Base-by-base conservation (phyloP, 495 filamentous ascomycete species). In the Trichoderma erinaceum region DNA sequence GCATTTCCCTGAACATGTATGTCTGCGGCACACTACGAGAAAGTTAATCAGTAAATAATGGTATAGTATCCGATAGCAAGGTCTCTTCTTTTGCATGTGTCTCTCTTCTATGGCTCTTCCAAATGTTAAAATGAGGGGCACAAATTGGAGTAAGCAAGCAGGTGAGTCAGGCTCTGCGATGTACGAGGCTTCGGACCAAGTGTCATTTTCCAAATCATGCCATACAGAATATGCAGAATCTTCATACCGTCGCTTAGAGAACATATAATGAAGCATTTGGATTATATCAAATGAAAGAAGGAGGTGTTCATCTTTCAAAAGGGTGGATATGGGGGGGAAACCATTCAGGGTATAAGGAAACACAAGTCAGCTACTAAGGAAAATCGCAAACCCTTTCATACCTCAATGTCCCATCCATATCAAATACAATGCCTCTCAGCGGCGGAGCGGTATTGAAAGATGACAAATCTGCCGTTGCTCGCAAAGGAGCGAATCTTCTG, bases 331-430 rank as follows among this genome's bases (percentile, higher is more conserved):
- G 35, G 35, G 35, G 35, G 35, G 35, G 5, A 38, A 35, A 35
- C 2, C 35, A 38, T 38, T 38, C 35, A 4, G 6, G 16, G 10
- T 18, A n/a, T 7, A 52, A 21, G 41, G 25, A 25, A 61, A 13
- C 4, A 12, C 16, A 61, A 13, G 25, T 11, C 44, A 15, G 27
- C 15, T 10, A 15, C 27, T 7, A 13, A 12, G 15, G 29, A 15
- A 61, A 18, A 32, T 32, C n/a, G 56, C 11, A 32, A 32, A 25
- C 5, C 25, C 0, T 29, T 32, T 61, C 56, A 82, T 78, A 94
- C 93, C 90, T 97, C 64, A 98, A 76, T 25, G 94, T 98, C 7
- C 94, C 94, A 77, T 98, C 94, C 41, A 98, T 90, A 79, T 98
- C 94, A 76, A 98, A 98, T 41, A 97, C 87, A 8, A 98, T 85